Percentiles rank a stretch among this genome's conserved stretches.
These are phyloP conservation scores for Sarocladium oryzae DNA, from an alignment of 2,329 filamentous ascomycete genomes.

Conservation along the genomic window DNA sequence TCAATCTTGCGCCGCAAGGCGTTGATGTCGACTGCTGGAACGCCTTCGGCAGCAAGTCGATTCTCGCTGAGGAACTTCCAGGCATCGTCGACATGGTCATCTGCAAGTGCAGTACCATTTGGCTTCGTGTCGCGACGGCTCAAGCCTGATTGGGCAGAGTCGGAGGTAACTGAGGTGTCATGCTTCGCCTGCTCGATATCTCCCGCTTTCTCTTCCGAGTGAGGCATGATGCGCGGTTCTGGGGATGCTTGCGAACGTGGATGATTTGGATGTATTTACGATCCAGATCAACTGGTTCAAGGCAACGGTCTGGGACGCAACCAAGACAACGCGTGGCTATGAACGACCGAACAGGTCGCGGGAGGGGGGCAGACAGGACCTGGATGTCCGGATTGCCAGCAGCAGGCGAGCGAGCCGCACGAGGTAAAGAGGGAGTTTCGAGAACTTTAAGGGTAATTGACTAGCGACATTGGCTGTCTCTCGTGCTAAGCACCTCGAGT, in stretches of 20 bases:
- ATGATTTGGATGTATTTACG: neutral
- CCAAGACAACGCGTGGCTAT: constrained; percentile 4
- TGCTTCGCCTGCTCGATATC: constrained; percentile 1
- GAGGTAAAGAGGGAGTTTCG: neutral
- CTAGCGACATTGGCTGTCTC: constrained; percentile 4
- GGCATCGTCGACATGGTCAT: constrained; percentile 33
- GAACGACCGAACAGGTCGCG: neutral
- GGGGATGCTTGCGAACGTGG: neutral
- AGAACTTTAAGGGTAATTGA: constrained; percentile 3
- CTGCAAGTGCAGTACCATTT: constrained; percentile 10
- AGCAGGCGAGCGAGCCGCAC: neutral
- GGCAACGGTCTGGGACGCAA: neutral
- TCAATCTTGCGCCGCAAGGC: constrained; percentile 50
- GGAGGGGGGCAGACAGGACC: no score
- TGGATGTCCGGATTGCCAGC: no score
- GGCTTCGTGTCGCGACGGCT: constrained; percentile 8
- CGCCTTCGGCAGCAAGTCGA: constrained; percentile 27
- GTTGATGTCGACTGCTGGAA: constrained; percentile 33
- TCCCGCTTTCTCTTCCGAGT: neutral
- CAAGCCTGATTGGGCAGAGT: constrained; percentile 11
- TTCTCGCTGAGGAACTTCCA: constrained; percentile 39
- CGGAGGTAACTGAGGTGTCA: neutral
- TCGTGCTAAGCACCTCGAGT: neutral
- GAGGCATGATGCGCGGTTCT: neutral
- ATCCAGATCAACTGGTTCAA: neutral